These are phyloP conservation scores for Pseudomonodictys pantanalensis DNA, from an alignment of 495 filamentous ascomycete genomes.

Conservation along the genomic window DNA sequence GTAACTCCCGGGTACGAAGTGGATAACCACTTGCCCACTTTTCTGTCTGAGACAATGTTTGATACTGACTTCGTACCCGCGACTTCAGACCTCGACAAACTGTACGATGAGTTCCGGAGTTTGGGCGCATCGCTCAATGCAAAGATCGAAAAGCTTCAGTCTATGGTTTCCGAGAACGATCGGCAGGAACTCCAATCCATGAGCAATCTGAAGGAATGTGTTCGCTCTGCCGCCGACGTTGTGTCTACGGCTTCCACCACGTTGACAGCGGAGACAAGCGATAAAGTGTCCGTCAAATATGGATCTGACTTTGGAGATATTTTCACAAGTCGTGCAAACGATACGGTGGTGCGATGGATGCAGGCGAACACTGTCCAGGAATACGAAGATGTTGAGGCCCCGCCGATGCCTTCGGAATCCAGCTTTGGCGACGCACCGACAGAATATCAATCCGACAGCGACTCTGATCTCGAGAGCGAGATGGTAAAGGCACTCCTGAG, in stretches of 20 bases:
- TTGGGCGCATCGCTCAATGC: slow-evolving; percentile 11
- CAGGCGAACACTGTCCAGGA: slow-evolving; percentile 9
- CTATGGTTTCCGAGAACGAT: background rate
- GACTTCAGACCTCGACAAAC: slow-evolving; percentile 18
- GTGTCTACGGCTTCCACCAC: slow-evolving; percentile 25
- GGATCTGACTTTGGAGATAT: slow-evolving; percentile 26
- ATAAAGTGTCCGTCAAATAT: background rate
- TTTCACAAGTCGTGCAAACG: slow-evolving; percentile 4
- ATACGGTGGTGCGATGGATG: slow-evolving; percentile 21
- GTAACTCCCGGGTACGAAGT: no score
- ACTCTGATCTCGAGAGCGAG: slow-evolving; percentile 22
- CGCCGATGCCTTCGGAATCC: background rate
- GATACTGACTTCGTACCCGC: no score
- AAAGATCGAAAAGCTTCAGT: slow-evolving; percentile 17
- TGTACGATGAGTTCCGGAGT: slow-evolving; percentile 23
- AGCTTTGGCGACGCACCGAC: background rate
- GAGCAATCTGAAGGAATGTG: slow-evolving; percentile 25
- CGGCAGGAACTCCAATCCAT: slow-evolving; percentile 11
- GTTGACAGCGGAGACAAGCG: slow-evolving; percentile 2
- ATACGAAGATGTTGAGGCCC: background rate
- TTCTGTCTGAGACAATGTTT: no score
- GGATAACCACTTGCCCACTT: no score
- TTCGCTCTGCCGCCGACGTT: slow-evolving; percentile 26
- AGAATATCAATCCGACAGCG: slow-evolving; percentile 4
- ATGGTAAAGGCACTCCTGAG: slow-evolving; percentile 4